phyloP scores from a whole-genome alignment of 2,329 filamentous ascomycete genomes.

The Penicillium sclerotiorum region DNA sequence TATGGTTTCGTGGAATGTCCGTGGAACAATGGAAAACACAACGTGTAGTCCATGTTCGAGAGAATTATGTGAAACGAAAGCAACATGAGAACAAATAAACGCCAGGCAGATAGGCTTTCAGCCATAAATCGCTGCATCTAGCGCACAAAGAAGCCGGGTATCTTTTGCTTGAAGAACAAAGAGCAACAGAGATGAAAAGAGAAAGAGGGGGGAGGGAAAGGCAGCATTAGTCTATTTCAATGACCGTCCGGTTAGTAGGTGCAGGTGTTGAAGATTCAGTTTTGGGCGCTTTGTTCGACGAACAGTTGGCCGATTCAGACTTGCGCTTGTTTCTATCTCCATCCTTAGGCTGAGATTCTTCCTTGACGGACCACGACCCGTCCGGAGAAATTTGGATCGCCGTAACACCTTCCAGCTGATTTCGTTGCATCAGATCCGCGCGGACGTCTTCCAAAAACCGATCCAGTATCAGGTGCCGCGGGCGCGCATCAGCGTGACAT shows the following conservation, averaged over 20 bases:
- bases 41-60: no score
- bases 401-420: slow-evolving; percentile 55
- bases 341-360: no score
- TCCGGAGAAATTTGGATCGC: slow-evolving; percentile 66
- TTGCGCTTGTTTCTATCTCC: no score
- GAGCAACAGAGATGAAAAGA: not conserved
- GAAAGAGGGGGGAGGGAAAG: not conserved
- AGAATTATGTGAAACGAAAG: not conserved
- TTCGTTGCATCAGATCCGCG: slow-evolving; percentile 52
- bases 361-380: slow-evolving; percentile 72
- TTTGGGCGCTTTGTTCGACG: not conserved
- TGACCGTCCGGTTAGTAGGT: slow-evolving; percentile 12
- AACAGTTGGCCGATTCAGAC: slow-evolving; percentile 1
- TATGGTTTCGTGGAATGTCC: no score
- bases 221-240: slow-evolving; percentile 24
- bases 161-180: not conserved
- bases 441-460: slow-evolving; percentile 70
- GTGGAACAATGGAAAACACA: no score
- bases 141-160: slow-evolving; percentile 1
- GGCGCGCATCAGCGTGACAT: slow-evolving; percentile 76
- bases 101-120: not conserved
- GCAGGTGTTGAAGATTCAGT: not conserved
- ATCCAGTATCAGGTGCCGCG: slow-evolving; percentile 70
- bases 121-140: not conserved
- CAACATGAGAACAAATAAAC: not conserved